Conservation (phyloP, 75 land plant species). For the Pinus taeda region DNA sequence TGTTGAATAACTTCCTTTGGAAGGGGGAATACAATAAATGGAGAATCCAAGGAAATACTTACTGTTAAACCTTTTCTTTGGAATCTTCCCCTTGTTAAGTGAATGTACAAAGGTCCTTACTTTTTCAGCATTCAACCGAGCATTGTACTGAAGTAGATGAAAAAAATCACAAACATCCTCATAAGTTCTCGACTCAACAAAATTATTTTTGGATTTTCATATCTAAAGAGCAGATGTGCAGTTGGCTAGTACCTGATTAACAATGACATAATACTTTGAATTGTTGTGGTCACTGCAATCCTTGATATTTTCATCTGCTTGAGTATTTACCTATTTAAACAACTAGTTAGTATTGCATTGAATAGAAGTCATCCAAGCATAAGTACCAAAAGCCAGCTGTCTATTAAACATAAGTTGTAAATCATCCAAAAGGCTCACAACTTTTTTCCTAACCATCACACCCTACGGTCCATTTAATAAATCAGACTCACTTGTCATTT, state of each 20-base stretch:
- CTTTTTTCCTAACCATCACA: background rate
- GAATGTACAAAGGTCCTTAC: conserved; percentile 74
- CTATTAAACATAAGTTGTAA: background rate
- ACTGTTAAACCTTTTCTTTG: conserved; percentile 95
- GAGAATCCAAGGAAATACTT: conserved; percentile 30
- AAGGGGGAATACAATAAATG: background rate
- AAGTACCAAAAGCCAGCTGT: background rate
- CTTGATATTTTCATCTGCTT: conserved; percentile 64
- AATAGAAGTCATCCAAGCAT: background rate
- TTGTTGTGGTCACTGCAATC: conserved; percentile 87
- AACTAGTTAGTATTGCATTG: conserved; percentile 6
- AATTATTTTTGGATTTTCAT: background rate
- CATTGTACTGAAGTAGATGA: conserved; percentile 66
- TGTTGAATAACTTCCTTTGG: background rate
- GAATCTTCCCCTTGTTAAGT: conserved; percentile 77
- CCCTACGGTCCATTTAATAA: background rate
- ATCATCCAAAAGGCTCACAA: background rate
- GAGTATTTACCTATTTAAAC: conserved; percentile 81
- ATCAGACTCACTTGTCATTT: background rate
- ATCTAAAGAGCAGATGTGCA: background rate
- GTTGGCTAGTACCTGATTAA: conserved; percentile 66
- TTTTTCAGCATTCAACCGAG: conserved; percentile 86
- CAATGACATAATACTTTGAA: conserved; percentile 87
- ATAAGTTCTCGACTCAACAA: background rate
- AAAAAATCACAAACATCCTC: background rate